phyloP scores from a whole-genome alignment of 129 eudicot genomes.

The Helianthus tuberosus region DNA sequence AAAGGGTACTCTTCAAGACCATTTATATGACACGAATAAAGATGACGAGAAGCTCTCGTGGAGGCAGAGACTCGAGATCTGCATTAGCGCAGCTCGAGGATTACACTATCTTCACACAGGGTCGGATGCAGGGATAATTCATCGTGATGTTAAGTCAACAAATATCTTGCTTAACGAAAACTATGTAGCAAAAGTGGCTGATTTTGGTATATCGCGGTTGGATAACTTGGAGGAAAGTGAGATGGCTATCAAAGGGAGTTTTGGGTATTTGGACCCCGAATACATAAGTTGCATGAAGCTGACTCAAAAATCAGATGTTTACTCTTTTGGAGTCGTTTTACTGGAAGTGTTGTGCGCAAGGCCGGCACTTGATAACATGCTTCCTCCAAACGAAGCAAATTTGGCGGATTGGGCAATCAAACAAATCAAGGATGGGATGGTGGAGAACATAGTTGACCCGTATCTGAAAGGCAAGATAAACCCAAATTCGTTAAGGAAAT shows the following conservation, averaged over 20 bases:
- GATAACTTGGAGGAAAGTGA: constrained; percentile 41
- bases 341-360: constrained; percentile 70
- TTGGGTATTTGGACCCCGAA: constrained; percentile 75
- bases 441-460: constrained; percentile 53
- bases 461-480: constrained; percentile 45
- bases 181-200: constrained; percentile 61
- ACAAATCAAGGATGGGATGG: constrained; percentile 40
- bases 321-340: constrained; percentile 70
- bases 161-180: constrained; percentile 63
- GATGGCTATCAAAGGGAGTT: constrained; percentile 55
- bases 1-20: constrained; percentile 67
- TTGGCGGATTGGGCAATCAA: constrained; percentile 62
- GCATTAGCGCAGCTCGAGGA: constrained; percentile 65
- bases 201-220: constrained; percentile 58
- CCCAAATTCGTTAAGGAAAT: constrained; percentile 51
- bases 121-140: constrained; percentile 52
- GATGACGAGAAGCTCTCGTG: constrained; percentile 42
- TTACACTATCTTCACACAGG: constrained; percentile 69
- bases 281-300: constrained; percentile 49
- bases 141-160: constrained; percentile 76
- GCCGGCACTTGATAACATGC: constrained; percentile 44
- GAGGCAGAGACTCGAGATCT: constrained; percentile 60
- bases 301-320: constrained; percentile 68
- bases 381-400: constrained; percentile 48
- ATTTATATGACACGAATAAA: constrained; percentile 35